Conservation (phyloP, 2,329 filamentous ascomycete species). For the Huntiella abstrusa region DNA sequence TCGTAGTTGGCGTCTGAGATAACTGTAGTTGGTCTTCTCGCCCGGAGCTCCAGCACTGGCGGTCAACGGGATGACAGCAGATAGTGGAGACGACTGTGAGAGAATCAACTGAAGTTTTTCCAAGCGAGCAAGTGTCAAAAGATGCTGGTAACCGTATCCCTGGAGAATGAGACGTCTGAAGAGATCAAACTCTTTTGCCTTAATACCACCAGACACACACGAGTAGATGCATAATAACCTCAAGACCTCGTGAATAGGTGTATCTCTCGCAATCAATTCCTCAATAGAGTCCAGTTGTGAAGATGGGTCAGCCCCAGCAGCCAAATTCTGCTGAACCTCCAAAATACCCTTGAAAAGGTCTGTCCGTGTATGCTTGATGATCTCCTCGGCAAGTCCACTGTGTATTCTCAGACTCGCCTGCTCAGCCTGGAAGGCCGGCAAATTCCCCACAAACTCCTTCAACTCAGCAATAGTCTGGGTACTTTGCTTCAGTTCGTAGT, state of each 20-base stretch:
- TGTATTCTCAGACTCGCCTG: conserved; percentile 85
- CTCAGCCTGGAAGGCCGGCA: conserved; percentile 83
- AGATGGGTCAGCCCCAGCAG: conserved; percentile 72
- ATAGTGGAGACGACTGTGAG: conserved; percentile 55
- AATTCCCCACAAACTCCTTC: conserved; percentile 82
- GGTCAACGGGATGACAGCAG: conserved; percentile 62
- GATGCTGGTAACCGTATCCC: conserved; percentile 86
- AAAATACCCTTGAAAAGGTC: conserved; percentile 76
- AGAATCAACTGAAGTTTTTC: conserved; percentile 80
- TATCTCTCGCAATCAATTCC: conserved; percentile 79
- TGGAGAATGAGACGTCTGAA: conserved; percentile 80
- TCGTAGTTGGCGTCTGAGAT: conserved; percentile 66
- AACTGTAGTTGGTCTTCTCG: conserved; percentile 75
- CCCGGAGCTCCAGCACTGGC: conserved; percentile 36
- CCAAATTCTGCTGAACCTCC: conserved; percentile 90
- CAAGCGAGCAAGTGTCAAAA: conserved; percentile 71
- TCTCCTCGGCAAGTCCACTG: conserved; percentile 81
- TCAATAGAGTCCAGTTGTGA: conserved; percentile 82
- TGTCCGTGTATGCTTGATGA: conserved; percentile 78
- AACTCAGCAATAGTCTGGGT: conserved; percentile 81
- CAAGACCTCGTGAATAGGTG: conserved; percentile 62
- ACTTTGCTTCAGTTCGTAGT: conserved; percentile 79
- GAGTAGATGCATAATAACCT: conserved; percentile 82
- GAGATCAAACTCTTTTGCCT: conserved; percentile 69
- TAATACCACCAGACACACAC: conserved; percentile 73